phyloP scores from a whole-genome alignment of 768 basidiomycete species.

The Psilocybe cubensis region DNA sequence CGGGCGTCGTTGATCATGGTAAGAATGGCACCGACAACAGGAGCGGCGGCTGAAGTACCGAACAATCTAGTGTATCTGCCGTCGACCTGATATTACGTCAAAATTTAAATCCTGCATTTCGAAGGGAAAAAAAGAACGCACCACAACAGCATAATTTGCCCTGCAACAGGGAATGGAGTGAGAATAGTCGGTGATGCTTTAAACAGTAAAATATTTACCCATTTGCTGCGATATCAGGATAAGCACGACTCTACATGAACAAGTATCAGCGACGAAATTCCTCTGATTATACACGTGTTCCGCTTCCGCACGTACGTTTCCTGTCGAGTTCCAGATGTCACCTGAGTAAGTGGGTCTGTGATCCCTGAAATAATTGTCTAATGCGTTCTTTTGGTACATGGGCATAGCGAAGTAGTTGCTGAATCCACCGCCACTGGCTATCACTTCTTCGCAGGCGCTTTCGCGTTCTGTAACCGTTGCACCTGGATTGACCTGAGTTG shows the following conservation, averaged over 20 bases:
- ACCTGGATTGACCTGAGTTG: slow-evolving; percentile 42
- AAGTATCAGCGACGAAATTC: neutral
- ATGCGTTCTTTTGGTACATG: slow-evolving; percentile 41
- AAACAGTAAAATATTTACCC: slow-evolving; percentile 26
- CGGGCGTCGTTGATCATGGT: slow-evolving; percentile 58
- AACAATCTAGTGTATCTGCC: slow-evolving; percentile 41
- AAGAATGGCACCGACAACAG: slow-evolving; percentile 52
- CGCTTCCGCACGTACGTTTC: slow-evolving; percentile 30
- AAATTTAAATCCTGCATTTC: neutral
- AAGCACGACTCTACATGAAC: slow-evolving; percentile 40
- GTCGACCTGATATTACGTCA: slow-evolving; percentile 31
- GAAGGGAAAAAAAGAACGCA: slow-evolving; percentile 17
- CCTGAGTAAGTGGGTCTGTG: slow-evolving; percentile 26
- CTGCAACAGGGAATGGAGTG: slow-evolving; percentile 19
- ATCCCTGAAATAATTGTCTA: slow-evolving; percentile 35
- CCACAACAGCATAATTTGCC: slow-evolving; percentile 47
- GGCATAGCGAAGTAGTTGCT: slow-evolving; percentile 45
- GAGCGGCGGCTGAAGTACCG: slow-evolving; percentile 53
- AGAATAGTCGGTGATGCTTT: neutral
- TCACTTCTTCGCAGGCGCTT: slow-evolving; percentile 39
- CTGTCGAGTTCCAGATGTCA: slow-evolving; percentile 35
- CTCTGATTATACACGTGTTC: neutral
- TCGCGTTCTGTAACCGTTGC: slow-evolving; percentile 32
- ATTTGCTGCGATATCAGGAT: slow-evolving; percentile 52
- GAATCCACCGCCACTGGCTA: slow-evolving; percentile 42